Conservation (phyloP, 1,139 yeast genomes). For the Lodderomyces jiufengensis region DNA sequence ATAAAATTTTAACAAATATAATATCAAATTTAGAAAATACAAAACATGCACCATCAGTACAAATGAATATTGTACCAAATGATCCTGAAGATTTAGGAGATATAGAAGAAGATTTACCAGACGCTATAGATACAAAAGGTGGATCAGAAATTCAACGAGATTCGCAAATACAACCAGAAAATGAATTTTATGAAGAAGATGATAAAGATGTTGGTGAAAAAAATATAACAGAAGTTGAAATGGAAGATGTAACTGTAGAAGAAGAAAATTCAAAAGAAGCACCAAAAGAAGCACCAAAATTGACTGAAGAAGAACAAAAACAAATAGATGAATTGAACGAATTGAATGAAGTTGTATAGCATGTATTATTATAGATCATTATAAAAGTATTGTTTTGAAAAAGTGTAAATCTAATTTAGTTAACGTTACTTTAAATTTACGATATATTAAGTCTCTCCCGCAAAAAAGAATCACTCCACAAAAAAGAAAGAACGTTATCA, state of each 20-base stretch:
- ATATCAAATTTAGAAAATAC: constrained; percentile 79
- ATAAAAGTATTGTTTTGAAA: too few relatives aligned
- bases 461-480: too few relatives aligned
- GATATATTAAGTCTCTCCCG: too few relatives aligned
- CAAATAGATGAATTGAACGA: constrained; percentile 38
- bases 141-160: constrained; percentile 87
- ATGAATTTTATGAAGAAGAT: constrained; percentile 65
- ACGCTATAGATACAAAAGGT: constrained; percentile 83
- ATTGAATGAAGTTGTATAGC: background rate
- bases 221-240: constrained; percentile 18
- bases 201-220: constrained; percentile 48
- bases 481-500: too few relatives aligned
- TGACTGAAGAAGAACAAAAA: constrained; percentile 39
- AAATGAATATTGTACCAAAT: constrained; percentile 83
- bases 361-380: too few relatives aligned
- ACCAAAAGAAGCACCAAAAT: constrained; percentile 7
- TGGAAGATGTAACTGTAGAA: constrained; percentile 6
- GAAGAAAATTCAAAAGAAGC: constrained; percentile 6
- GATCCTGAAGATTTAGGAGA: constrained; percentile 85
- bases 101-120: constrained; percentile 54
- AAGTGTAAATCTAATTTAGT: too few relatives aligned
- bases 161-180: constrained; percentile 59
- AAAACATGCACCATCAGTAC: constrained; percentile 93
- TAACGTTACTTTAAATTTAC: too few relatives aligned
- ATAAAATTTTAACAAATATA: constrained; percentile 77